Conservation (phyloP, 306 rosid species). For the Quercus agrifolia region DNA sequence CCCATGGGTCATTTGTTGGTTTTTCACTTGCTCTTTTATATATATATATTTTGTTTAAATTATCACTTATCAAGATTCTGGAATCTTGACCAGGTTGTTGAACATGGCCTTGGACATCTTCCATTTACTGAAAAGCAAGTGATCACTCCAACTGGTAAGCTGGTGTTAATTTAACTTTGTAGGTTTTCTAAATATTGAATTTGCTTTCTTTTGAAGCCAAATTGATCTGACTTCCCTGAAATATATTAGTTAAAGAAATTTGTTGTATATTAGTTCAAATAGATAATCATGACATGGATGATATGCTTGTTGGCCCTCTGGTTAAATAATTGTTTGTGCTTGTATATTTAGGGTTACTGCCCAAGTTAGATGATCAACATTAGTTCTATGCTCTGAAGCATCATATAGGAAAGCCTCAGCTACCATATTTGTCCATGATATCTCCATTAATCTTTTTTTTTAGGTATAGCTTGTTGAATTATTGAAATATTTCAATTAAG, state of each 20-base stretch:
- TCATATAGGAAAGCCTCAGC: neutral
- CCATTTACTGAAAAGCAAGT: conserved; percentile 98
- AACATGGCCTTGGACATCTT: conserved; percentile 95
- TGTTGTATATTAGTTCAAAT: neutral
- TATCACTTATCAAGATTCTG: conserved; percentile 21
- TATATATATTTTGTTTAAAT: neutral
- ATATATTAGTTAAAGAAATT: neutral
- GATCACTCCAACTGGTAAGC: conserved; percentile 89
- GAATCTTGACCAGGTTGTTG: conserved; percentile 78
- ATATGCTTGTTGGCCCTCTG: neutral
- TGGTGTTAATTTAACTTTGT: neutral
- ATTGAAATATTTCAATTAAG: neutral
- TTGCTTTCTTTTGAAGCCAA: neutral
- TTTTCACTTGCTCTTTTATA: conserved; percentile 16
- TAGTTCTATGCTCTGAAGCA: neutral
- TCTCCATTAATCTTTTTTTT: neutral
- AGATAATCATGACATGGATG: neutral
- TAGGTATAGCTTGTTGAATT: neutral
- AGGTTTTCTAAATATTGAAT: neutral
- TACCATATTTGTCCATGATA: neutral
- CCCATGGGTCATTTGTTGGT: conserved; percentile 20
- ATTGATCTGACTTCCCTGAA: neutral
- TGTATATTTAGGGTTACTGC: conserved; percentile 2
- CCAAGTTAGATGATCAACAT: neutral
- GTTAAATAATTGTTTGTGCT: conserved; percentile 10